phyloP scores from a whole-genome alignment of 257 asterid genomes.

The Scutellaria barbata region DNA sequence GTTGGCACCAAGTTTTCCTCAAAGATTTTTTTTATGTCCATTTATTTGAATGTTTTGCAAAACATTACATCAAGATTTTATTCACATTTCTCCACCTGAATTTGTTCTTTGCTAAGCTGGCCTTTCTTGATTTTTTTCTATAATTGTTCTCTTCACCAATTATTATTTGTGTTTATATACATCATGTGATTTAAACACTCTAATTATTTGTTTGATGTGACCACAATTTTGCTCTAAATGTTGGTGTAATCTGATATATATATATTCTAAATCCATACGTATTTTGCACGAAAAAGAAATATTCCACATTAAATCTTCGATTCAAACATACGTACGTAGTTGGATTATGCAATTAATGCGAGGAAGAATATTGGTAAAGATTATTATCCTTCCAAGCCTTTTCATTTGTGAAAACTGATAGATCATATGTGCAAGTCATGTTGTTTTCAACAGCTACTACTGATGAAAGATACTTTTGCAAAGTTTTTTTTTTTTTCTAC shows the following conservation, averaged over 20 bases:
- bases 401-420: slow-evolving; percentile 13
- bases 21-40: slow-evolving; percentile 40
- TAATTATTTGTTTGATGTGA: neutral
- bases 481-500: neutral
- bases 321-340: no score
- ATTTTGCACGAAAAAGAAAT: neutral
- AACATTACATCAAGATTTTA: slow-evolving; percentile 44
- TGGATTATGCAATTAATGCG: no score
- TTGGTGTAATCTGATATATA: no score
- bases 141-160: neutral
- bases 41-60: slow-evolving; percentile 35
- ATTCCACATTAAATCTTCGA: neutral
- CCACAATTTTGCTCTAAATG: no score
- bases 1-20: slow-evolving; percentile 39
- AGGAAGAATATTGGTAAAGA: neutral
- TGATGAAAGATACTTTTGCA: slow-evolving; percentile 5
- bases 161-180: neutral
- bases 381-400: neutral
- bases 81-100: slow-evolving; percentile 40
- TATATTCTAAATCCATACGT: neutral
- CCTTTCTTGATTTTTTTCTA: neutral
- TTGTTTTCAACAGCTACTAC: slow-evolving; percentile 8
- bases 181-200: slow-evolving; percentile 16
- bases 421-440: neutral
- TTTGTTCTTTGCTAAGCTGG: slow-evolving; percentile 39